Base-by-base conservation (phyloP, 2,329 filamentous ascomycete species). In the Nothophaeocryptopus gaeumannii region DNA sequence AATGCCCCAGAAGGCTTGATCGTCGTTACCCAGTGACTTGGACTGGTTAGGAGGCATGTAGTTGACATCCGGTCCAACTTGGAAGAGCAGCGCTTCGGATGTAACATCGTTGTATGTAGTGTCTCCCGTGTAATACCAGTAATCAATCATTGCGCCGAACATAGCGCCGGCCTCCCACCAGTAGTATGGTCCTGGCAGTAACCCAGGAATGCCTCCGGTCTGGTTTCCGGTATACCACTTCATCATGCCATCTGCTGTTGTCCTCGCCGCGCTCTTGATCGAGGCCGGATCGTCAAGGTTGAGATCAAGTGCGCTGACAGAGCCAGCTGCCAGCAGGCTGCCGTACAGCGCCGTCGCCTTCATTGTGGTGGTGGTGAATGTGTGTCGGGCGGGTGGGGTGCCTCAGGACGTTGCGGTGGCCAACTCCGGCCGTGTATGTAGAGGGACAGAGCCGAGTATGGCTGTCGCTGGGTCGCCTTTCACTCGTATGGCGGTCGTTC, bases 111-210 rank as follows among this genome's bases (percentile, higher is more conserved):
- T 86, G 71, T 83, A 88, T 45, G 77, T 77, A 5, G 69, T 61
- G 66, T 88, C 85, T 53, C 82, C 83, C 0, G 84, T 88, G 48
- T 80, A 75, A 53, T 83, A 79, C 81, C 83, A 85, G 68, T 88
- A 88, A 66, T 88, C 83, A 38, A 88, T 74, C 58, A 86, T 72
- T 1, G 82, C 79, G 54, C 83, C 82, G 75, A 85, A 86, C 70
- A 89, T 67, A 36, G 64, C 66, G n/a, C 67, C 67, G 9, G 81
- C 82, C 64, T 88, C 82, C 85, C 85, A 89, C 85, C 85, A 89
- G 74, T 87, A 88, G 65, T 84, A 85, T 56, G 84, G 84, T 8
- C 75, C 67, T 2, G 82, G 81, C 30, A 90, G 71, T 47, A 78
- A 69, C 39, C 79, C 79, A 8, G 77, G 77, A 14, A 74, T 74